These are phyloP conservation scores for Fusarium sp. DNA, from an alignment of 2,329 filamentous ascomycete genomes.

Conservation along the genomic window DNA sequence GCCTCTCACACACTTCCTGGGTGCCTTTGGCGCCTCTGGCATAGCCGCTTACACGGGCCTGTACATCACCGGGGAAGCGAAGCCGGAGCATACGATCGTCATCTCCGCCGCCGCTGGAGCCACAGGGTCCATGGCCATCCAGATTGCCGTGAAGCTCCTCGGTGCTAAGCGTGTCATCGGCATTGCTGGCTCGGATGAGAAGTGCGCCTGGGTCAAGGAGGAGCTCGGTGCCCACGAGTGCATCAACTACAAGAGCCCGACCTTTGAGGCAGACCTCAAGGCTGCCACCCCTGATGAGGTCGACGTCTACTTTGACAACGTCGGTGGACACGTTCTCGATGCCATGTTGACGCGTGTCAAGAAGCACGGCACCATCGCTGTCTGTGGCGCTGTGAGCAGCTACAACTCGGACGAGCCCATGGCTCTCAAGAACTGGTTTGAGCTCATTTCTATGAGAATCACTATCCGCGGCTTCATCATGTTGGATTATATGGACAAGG, in stretches of 20 bases:
- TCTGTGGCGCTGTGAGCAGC: slow-evolving; percentile 47
- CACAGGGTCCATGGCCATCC: slow-evolving; percentile 51
- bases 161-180: slow-evolving; percentile 50
- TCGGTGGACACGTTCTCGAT: slow-evolving; percentile 48
- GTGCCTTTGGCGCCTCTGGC: slow-evolving; percentile 50
- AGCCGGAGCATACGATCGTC: slow-evolving; percentile 49
- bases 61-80: slow-evolving; percentile 46
- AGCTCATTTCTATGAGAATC: slow-evolving; percentile 48
- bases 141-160: slow-evolving; percentile 49
- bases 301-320: slow-evolving; percentile 51
- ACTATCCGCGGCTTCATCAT: slow-evolving; percentile 49
- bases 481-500: slow-evolving; percentile 51
- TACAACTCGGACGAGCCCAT: slow-evolving; percentile 50
- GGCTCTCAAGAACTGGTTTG: slow-evolving; percentile 50
- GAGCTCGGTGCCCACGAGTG: slow-evolving; percentile 49
- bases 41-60: slow-evolving; percentile 48
- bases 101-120: slow-evolving; percentile 50
- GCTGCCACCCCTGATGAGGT: slow-evolving; percentile 48
- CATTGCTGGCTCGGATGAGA: slow-evolving; percentile 49
- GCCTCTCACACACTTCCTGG: slow-evolving; percentile 48
- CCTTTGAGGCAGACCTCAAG: slow-evolving; percentile 48
- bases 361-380: slow-evolving; percentile 45
- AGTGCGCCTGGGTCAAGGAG: slow-evolving; percentile 49
- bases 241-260: slow-evolving; percentile 52
- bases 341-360: slow-evolving; percentile 50